Evolutionary conservation across 2,329 filamentous ascomycete species (phyloP), one percentile per base, ranked within the genome.

Genomic region (Cordyceps cicadae): DNA sequence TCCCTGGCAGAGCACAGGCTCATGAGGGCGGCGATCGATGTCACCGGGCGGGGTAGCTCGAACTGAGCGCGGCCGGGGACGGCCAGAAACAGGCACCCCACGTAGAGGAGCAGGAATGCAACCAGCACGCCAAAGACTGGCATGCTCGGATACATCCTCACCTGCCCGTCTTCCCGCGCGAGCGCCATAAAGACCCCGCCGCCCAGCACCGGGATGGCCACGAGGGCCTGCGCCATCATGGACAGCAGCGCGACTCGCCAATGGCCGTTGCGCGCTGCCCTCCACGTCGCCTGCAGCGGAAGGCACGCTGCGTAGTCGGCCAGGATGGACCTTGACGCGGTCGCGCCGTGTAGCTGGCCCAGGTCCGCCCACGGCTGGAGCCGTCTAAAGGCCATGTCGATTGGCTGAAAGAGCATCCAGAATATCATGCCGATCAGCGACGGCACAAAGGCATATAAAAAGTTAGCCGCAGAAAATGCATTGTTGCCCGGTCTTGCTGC

Each of bases 391-490:
- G 81, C 78, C 68, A 84, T 79, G 68, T 92, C 88, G 60, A 91
- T 73, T 37, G 82, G 80, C 63, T 88, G 82, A 70, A 90, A 86
- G 55, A 81, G 71, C 51, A 91, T 79, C 70, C 87, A 89, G 54
- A 90, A 74, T 17, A 88, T 65, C 67, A 86, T 83, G 5, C 86
- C 89, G 32, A 92, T 70, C 0, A 88, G 66, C 3, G 87, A 83
- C 0, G 89, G 89, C 24, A 92, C 60, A 72, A 92, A 91, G 63
- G 83, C 85, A 77, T 92, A 97, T 55, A 96, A 76, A 74, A 97
- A 97, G 73, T 96, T 91, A 54, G 91, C 90, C 0, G 89, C 79
- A 1, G 90, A 95, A 73, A 95, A 97, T 19, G 88, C 89, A 29
- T 77, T 77, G 0, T 74, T 68, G 3, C 81, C 76, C 1, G 90